These are phyloP conservation scores for Psophocarpus tetragonolobus DNA, from an alignment of 306 rosid species.

Conservation along the genomic window DNA sequence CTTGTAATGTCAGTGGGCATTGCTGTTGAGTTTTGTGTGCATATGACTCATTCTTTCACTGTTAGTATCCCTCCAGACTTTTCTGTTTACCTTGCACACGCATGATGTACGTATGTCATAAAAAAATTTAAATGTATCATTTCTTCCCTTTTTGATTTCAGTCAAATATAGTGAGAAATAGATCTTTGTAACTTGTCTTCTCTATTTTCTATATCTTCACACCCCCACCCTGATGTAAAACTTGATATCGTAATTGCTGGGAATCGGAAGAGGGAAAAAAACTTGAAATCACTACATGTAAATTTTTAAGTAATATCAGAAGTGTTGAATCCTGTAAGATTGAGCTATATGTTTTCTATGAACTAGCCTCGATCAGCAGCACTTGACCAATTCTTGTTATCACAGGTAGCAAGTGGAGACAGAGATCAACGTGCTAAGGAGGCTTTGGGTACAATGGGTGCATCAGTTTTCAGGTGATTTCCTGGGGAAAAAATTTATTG, in stretches of 20 bases:
- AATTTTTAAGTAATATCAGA: background rate
- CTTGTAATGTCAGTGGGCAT: conserved; percentile 98
- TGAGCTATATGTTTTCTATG: background rate
- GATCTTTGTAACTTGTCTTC: background rate
- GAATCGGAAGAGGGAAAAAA: background rate
- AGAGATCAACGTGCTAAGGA: conserved; percentile 78
- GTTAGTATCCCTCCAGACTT: conserved; percentile 62
- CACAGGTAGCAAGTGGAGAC: conserved; percentile 84
- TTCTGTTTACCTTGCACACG: conserved; percentile 3
- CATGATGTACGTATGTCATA: background rate
- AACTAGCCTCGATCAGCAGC: conserved; percentile 10
- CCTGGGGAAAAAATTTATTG: background rate
- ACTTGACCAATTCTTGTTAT: background rate
- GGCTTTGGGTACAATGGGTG: conserved; percentile 97
- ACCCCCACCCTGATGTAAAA: background rate
- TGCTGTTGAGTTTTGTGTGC: conserved; percentile 98
- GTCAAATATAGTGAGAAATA: conserved; percentile 6
- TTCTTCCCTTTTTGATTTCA: conserved; percentile 10
- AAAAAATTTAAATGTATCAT: background rate
- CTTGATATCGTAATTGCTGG: background rate
- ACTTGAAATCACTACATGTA: background rate
- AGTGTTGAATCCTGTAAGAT: background rate
- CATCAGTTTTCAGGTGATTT: conserved; percentile 86
- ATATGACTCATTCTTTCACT: conserved; percentile 84
- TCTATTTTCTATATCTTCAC: background rate